Evolutionary conservation across 495 filamentous ascomycete species (phyloP).

Genomic region (Glutinoglossum americanum): DNA sequence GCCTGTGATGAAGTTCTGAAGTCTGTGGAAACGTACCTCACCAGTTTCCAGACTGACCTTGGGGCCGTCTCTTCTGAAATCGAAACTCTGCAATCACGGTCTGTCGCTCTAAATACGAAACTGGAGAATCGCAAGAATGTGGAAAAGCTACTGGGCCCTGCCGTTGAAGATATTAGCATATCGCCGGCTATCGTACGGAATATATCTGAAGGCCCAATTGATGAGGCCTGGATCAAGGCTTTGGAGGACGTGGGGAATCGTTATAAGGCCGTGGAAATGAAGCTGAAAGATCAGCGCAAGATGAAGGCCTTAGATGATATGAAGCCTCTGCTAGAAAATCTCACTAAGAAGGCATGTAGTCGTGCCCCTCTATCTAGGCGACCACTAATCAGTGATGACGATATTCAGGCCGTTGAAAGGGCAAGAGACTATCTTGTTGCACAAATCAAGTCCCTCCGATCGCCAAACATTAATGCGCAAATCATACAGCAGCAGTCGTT

Average conservation of each 20-base stretch:
- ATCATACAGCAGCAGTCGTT: constrained; percentile 84
- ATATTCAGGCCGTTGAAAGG: constrained; percentile 55
- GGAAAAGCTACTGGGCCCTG: constrained; percentile 69
- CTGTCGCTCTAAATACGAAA: constrained; percentile 62
- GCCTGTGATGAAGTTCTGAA: constrained; percentile 84
- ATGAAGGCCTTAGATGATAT: constrained; percentile 64
- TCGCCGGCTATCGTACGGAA: constrained; percentile 60
- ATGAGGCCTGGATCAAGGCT: constrained; percentile 73
- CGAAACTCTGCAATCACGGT: constrained; percentile 74
- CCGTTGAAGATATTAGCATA: constrained; percentile 79
- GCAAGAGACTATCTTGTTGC: constrained; percentile 85
- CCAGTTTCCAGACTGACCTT: constrained; percentile 79
- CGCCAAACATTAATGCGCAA: constrained; percentile 89
- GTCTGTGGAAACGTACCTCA: constrained; percentile 79
- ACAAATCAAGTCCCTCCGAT: constrained; percentile 78
- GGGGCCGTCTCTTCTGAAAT: constrained; percentile 86
- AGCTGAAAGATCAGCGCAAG: constrained; percentile 32
- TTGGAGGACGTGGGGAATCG: constrained; percentile 69
- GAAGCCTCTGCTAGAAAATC: constrained; percentile 59
- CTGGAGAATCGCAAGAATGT: constrained; percentile 76
- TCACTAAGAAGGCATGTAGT: constrained; percentile 50
- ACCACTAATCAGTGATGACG: not conserved
- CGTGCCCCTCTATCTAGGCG: not conserved
- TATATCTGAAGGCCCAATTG: constrained; percentile 73
- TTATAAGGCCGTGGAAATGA: constrained; percentile 45